Base-by-base conservation (phyloP, 169 alveolate genomes). In the Eimeria falciformis region DNA sequence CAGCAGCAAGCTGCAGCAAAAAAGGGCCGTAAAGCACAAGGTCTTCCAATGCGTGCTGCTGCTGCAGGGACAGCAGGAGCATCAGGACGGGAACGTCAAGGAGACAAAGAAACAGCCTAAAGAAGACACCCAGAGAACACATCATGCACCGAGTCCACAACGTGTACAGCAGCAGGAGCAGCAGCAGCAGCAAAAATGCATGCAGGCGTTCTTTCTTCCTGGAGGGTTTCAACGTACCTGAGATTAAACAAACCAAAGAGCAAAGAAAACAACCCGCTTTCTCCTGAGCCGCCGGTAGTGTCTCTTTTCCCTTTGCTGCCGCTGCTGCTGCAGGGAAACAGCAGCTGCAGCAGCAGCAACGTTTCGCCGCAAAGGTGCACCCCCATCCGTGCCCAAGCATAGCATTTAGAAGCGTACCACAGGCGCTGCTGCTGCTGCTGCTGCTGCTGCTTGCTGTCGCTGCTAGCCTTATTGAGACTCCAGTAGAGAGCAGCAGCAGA, bases 401-500 rank as follows among this genome's bases (percentile, higher is more conserved):
- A 78, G 87, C 29, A 46, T 27, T 78, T 78, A n/a, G 50, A 78
- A 69, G 65, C 27, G 27, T 29, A 17, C 50, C 12, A 78, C 37
- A 11, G 29, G 43, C 37, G 17, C 29, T 46, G 69, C n/a, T 50
- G 62, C 62, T 50, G 62, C 73, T 78, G 73, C 58, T 37, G 83
- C 40, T 43, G 84, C 84, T 73, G 84, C 84, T 45, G 84, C 43
- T 25, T 47, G 68, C 53, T 29, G 71, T 69, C 53, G 47, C 45
- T 33, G 23, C 0, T 21, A 6, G 23, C 66, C 43, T 62, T 62
- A n/a, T 78, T 58, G 45, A 47, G 5, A 0, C 71, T 50, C 87
- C 87, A 78, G 71, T 25, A 47, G 17, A 78, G 23, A 18, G 87
- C 87, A 46, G 87, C 87, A 47, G 87, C 87, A 78, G 87, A 69